phyloP scores from a whole-genome alignment of 495 filamentous ascomycete genomes.

The Talaromyces stipitatus region DNA sequence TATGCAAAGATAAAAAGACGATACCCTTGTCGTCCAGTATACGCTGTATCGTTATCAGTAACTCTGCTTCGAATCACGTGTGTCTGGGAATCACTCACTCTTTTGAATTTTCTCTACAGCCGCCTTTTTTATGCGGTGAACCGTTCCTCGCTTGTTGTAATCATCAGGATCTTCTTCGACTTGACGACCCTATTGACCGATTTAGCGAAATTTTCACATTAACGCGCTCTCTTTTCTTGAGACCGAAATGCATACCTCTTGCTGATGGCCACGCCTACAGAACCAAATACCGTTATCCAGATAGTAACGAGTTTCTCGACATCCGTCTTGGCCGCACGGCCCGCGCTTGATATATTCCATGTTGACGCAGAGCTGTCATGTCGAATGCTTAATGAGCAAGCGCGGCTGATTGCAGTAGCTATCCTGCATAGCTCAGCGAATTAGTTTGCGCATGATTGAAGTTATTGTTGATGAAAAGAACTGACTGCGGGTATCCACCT shows the following conservation, averaged over 20 bases:
- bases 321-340: constrained; percentile 56
- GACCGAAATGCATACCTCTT: constrained; percentile 35
- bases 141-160: constrained; percentile 58
- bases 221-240: too few species aligned
- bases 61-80: background rate
- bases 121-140: constrained; percentile 45
- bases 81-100: constrained; percentile 24
- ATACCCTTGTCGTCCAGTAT: constrained; percentile 55
- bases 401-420: background rate
- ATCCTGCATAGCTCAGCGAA: background rate
- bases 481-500: background rate
- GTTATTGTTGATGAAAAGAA: background rate
- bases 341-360: constrained; percentile 53
- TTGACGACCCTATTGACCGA: constrained; percentile 30
- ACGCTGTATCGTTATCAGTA: constrained; percentile 24
- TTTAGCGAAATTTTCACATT: too few species aligned
- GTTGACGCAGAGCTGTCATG: constrained; percentile 3
- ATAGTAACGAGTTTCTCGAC: constrained; percentile 52
- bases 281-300: constrained; percentile 59
- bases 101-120: constrained; percentile 42
- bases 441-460: background rate
- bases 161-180: constrained; percentile 70
- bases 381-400: background rate
- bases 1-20: constrained; percentile 76
- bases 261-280: constrained; percentile 59